These are phyloP conservation scores for Boehmeria nivea DNA, from an alignment of 306 rosid species.

Conservation along the genomic window DNA sequence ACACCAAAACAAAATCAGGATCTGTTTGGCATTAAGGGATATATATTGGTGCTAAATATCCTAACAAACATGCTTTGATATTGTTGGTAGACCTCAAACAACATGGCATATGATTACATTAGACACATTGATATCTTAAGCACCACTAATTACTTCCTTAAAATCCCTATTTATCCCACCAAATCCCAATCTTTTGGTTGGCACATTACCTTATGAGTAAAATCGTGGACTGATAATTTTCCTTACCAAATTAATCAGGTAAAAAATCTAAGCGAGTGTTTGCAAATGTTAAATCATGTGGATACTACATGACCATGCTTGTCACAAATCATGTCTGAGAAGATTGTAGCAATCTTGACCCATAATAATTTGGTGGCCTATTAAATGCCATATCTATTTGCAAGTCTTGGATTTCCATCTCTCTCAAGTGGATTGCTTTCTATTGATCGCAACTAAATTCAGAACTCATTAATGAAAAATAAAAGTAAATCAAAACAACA, in stretches of 20 bases:
- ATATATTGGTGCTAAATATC: conserved; percentile 25
- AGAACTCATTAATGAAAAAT: not conserved
- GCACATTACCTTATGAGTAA: conserved; percentile 26
- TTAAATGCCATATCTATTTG: not conserved
- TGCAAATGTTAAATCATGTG: conserved; percentile 7
- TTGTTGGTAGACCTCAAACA: conserved; percentile 61
- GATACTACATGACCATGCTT: not conserved
- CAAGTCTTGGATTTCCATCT: not conserved
- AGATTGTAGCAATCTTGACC: conserved; percentile 1
- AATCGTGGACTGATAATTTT: conserved; percentile 1
- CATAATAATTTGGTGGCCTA: not conserved
- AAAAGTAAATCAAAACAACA: not conserved
- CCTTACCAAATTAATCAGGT: not conserved
- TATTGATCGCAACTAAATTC: not conserved
- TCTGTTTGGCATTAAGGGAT: conserved; percentile 26
- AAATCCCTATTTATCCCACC: conserved; percentile 35
- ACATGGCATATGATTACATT: conserved; percentile 30
- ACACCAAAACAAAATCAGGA: conserved; percentile 15
- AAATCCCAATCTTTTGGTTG: conserved; percentile 34
- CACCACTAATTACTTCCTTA: conserved; percentile 58
- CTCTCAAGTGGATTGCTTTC: not conserved
- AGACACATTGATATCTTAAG: conserved; percentile 20
- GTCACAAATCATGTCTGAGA: not conserved
- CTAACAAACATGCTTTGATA: conserved; percentile 35
- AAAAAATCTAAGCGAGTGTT: conserved; percentile 1